Evolutionary conservation across 257 asterid genomes (phyloP), one percentile per base, ranked within the genome.

Genomic region (Buddleja alternifolia): DNA sequence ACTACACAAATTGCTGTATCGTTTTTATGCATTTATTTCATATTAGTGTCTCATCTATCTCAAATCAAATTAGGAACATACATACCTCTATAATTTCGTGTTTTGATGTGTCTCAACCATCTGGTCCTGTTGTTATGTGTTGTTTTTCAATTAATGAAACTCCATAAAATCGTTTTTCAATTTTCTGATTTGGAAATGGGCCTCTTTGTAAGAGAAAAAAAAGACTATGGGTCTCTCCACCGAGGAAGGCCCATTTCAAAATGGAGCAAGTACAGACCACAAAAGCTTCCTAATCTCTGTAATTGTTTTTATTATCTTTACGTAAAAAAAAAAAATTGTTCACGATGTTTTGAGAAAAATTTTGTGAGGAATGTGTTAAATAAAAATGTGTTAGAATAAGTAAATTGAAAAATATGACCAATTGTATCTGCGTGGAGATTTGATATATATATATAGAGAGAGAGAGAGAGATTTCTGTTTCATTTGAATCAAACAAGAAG

Each of bases 21-120:
- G n/a, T n/a, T n/a, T n/a, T n/a, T n/a, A n/a, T n/a, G n/a, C n/a
- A n/a, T n/a, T n/a, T n/a, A n/a, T n/a, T n/a, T n/a, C n/a, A n/a
- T n/a, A n/a, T n/a, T n/a, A n/a, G 69, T 68, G 66, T 79, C 86
- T 76, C 74, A 80, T 76, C 75, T 39, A 70, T 76, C 73, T 73
- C 77, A 61, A 65, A 73, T 75, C 81, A 63, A 25, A 74, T 67
- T 63, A 75, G 67, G 66, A 36, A 67, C 80, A 55, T 55, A 19
- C 62, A 60, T 44, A 50, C 61, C 19, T 41, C 36, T 17, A 40
- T 55, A 41, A 66, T 56, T 68, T 45, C 68, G 24, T 20, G 37
- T 34, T 61, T 61, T 61, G n/a, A 68, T 42, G 58, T 55, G 57
- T 68, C 29, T 50, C 63, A 37, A 40, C 47, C 48, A 37, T 39